Evolutionary conservation across 2,329 filamentous ascomycete species (phyloP), one percentile per base, ranked within the genome.

Genomic region (Fusarium setosum): DNA sequence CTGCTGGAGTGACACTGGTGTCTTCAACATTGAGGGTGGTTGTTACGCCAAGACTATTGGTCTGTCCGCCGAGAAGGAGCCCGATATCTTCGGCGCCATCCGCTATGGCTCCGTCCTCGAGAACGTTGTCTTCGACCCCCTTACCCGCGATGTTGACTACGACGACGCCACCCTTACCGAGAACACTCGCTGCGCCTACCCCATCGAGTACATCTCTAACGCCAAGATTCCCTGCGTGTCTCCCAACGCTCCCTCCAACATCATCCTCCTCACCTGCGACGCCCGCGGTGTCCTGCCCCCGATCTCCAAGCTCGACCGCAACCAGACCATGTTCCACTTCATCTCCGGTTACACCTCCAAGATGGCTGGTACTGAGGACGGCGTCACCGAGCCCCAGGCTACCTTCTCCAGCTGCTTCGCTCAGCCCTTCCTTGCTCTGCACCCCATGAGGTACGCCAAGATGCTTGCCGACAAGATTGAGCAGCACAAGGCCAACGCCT

Each of bases 311-410:
- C 91, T 99, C 78, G 90, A 92, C 85, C 88, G 91, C 68, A 89
- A 93, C 75, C 96, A 98, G 85, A 97, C 94, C 80, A 98, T 99
- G 95, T 99, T 98, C 91, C 96, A 99, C 88, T 99, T 99, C 90
- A 99, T 99, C 83, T 97, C 93, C 17, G 96, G 96, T 73, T 99
- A 99, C 88, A 99, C 96, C 68, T 98, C 95, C 77, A 99, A 99
- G 90, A 99, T 99, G 96, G 96, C 96, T 69, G 96, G 96, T 76
- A 99, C 96, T 31, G 96, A 99, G 84, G 93, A 97, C 70, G 96
- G 96, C 76, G 90, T 99, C 69, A 96, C 92, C 10, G 96, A 99
- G 84, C 96, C 96, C 68, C 93, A 98, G 83, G 96, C 96, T 21
- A 99, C 96, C 75, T 99, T 99, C 90, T 98, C 94, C 23, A 96